Percentiles rank a stretch among this genome's conserved stretches.
Conservation (phyloP, 2,329 filamentous ascomycete genomes). For the Colletotrichum graminicola region DNA sequence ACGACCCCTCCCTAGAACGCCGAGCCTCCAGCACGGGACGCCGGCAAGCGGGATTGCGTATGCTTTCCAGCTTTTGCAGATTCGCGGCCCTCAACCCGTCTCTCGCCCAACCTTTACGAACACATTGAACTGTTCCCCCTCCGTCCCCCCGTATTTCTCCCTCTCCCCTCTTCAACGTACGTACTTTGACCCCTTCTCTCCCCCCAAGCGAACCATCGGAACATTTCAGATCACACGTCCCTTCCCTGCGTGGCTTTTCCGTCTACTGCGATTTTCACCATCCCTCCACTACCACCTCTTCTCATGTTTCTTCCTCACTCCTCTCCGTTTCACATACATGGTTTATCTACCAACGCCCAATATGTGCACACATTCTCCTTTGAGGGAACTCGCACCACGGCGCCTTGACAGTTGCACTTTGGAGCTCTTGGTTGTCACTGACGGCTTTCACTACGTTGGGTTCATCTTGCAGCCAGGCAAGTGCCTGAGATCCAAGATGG, state of each 20-base stretch:
- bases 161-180: conserved; percentile 12
- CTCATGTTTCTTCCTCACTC: background rate
- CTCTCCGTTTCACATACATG: background rate
- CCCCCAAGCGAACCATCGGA: background rate
- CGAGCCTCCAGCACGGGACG: conserved; percentile 42
- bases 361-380: conserved; percentile 19
- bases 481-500: conserved; percentile 31
- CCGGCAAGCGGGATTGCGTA: conserved; percentile 43
- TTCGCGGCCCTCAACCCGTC: conserved; percentile 39
- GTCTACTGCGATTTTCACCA: conserved; percentile 13
- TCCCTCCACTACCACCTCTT: background rate
- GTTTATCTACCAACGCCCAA: background rate
- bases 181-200: conserved; percentile 4
- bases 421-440: conserved; percentile 18
- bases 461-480: conserved; percentile 16
- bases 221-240: background rate
- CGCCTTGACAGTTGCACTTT: conserved; percentile 29
- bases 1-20: conserved; percentile 39
- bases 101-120: conserved; percentile 31
- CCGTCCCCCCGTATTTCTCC: background rate
- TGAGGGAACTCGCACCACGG: conserved; percentile 10
- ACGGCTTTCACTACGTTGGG: conserved; percentile 7
- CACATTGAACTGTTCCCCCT: conserved; percentile 13
- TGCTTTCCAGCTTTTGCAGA: conserved; percentile 39
- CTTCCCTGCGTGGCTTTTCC: conserved; percentile 7